Evolutionary conservation across 257 asterid species (phyloP).

Genomic region (Handroanthus guayacan): DNA sequence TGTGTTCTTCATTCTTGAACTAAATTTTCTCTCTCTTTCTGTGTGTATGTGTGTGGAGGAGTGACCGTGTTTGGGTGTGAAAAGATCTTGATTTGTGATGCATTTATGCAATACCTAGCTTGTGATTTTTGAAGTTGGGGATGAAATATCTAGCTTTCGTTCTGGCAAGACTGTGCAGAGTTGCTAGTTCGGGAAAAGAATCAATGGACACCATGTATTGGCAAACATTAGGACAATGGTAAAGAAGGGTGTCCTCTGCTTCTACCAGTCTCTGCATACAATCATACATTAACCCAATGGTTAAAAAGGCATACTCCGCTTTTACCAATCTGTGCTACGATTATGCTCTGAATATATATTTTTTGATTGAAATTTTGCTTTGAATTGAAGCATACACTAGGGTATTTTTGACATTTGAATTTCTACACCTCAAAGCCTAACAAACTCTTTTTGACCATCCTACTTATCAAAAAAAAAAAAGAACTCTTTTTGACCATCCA

Average conservation of each 20-base stretch:
- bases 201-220: neutral
- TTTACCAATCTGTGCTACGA: neutral
- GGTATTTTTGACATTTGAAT: neutral
- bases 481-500: no score
- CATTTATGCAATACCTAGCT: neutral
- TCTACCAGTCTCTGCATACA: neutral
- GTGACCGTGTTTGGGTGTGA: neutral
- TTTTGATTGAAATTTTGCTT: no score
- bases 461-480: no score
- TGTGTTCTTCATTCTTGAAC: neutral
- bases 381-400: neutral
- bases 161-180: neutral
- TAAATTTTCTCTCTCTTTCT: neutral
- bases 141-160: neutral
- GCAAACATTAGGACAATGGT: no score
- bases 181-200: slow-evolving; percentile 1
- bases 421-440: no score
- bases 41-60: neutral
- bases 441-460: no score
- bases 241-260: neutral
- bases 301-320: neutral
- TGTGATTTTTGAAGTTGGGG: neutral
- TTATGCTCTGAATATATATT: neutral
- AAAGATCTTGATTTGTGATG: neutral
- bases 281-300: neutral